phyloP scores from a whole-genome alignment of 116 monocot species.

The Zostera marina region DNA sequence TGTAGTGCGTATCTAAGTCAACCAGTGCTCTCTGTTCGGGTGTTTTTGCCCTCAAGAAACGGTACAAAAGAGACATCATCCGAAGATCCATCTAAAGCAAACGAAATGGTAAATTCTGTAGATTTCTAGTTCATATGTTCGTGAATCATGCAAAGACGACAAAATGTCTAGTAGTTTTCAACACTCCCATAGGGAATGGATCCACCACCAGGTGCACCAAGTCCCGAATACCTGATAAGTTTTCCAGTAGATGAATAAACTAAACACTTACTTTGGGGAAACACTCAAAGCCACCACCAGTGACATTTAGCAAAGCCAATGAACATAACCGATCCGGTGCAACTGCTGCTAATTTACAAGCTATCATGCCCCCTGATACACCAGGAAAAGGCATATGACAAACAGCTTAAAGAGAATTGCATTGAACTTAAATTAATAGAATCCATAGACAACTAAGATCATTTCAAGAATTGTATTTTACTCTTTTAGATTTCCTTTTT shows the following conservation, averaged over 20 bases:
- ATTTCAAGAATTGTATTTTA: too few species aligned
- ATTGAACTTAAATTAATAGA: not conserved
- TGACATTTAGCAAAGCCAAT: conserved; percentile 73
- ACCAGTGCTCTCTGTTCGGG: conserved; percentile 89
- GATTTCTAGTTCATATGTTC: not conserved
- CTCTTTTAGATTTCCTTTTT: not conserved
- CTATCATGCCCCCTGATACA: conserved; percentile 63
- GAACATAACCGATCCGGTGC: conserved; percentile 57
- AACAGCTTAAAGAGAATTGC: not conserved
- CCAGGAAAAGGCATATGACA: not conserved
- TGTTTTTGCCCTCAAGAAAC: conserved; percentile 84
- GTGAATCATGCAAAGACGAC: not conserved
- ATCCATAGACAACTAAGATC: too few species aligned
- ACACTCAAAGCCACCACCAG: conserved; percentile 82
- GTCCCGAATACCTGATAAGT: not conserved
- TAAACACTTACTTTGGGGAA: conserved; percentile 47
- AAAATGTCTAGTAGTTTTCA: not conserved
- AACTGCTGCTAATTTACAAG: conserved; percentile 72
- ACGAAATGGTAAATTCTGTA: not conserved
- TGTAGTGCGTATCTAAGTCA: conserved; percentile 91
- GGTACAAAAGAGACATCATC: conserved; percentile 61
- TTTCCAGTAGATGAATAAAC: conserved; percentile 1
- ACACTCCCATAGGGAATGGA: not conserved
- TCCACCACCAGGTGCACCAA: not conserved
- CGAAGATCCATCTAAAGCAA: conserved; percentile 52